Evolutionary conservation across 495 filamentous ascomycete genomes (phyloP), one percentile per base, ranked within the genome.

Genomic region (Pseudomonodictys pantanalensis): DNA sequence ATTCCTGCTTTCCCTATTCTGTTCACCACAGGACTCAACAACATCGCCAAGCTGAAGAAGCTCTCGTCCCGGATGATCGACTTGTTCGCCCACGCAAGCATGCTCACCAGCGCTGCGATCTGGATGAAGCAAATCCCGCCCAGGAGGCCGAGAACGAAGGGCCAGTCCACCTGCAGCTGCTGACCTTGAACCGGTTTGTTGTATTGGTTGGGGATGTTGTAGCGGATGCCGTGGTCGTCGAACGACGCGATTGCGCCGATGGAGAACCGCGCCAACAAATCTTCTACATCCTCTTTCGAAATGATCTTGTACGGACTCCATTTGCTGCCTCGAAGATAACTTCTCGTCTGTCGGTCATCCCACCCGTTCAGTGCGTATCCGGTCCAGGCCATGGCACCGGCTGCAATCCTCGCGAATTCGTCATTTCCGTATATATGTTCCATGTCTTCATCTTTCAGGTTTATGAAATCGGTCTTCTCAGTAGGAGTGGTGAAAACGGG

Each of bases 301-400:
- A 68, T 28, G 1, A 35, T 55, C 15, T 55, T 22, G 17, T 58
- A 41, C 7, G 60, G 65, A 44, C 47, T 58, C 60, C 60, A 68
- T 35, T 58, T 42, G 6, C 12, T 29, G 26, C 60, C 65, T 10
- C 24, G 22, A 15, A 64, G 42, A 46, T 68, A 68, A 3, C 12
- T 23, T 9, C 51, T 22, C 20, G 60, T 50, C 18, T 57, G 45
- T 3, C 46, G 48, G n/a, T 51, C 46, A 0, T 26, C 12, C 30
- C 52, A 47, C 3, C 38, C 42, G 18, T 44, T 54, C 15, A 55
- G 18, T 9, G 17, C 29, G 35, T 59, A 63, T 12, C 65, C 65
- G 1, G 60, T 68, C 60, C 60, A 68, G 5, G 60, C 39, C 11
- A 68, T 68, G 0, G 60, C 51, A 5, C 65, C 65, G 2, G 60